phyloP scores from a whole-genome alignment of 2,329 filamentous ascomycete species.

The Fusarium sp. region DNA sequence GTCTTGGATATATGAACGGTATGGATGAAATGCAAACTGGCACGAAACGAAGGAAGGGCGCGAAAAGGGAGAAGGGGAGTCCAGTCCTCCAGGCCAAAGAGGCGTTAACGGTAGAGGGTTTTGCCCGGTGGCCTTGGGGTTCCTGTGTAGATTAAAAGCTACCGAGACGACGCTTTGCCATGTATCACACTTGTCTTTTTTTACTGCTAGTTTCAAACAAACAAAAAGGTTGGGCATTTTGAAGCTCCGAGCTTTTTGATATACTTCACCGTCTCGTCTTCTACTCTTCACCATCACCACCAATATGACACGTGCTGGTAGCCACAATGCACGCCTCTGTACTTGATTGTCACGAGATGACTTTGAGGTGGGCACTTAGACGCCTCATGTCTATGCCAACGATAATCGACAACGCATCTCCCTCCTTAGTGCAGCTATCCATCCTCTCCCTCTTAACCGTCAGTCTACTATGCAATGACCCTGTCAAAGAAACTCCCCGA shows the following conservation, averaged over 20 bases:
- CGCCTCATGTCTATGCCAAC: conserved; percentile 23
- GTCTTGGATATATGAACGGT: conserved; percentile 45
- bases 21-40: conserved; percentile 39
- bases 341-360: conserved; percentile 11
- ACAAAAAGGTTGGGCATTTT: conserved; percentile 37
- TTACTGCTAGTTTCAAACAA: conserved; percentile 38
- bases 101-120: conserved; percentile 46
- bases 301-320: background rate
- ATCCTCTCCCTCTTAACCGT: conserved; percentile 16
- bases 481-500: conserved; percentile 40
- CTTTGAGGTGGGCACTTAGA: background rate
- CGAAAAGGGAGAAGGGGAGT: conserved; percentile 17
- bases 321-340: background rate
- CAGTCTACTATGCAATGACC: conserved; percentile 38
- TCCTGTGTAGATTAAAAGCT: conserved; percentile 44
- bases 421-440: conserved; percentile 7
- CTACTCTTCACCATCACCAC: background rate
- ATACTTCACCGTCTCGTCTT: background rate
- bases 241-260: conserved; percentile 19
- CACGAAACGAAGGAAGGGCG: conserved; percentile 5
- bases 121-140: conserved; percentile 38
- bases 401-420: conserved; percentile 22
- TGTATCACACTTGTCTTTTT: conserved; percentile 44
- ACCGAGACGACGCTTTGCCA: conserved; percentile 44
- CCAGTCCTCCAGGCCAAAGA: conserved; percentile 39